Evolutionary conservation across 148 eudicot species (phyloP).

Genomic region (Salicornia ramosissima): DNA sequence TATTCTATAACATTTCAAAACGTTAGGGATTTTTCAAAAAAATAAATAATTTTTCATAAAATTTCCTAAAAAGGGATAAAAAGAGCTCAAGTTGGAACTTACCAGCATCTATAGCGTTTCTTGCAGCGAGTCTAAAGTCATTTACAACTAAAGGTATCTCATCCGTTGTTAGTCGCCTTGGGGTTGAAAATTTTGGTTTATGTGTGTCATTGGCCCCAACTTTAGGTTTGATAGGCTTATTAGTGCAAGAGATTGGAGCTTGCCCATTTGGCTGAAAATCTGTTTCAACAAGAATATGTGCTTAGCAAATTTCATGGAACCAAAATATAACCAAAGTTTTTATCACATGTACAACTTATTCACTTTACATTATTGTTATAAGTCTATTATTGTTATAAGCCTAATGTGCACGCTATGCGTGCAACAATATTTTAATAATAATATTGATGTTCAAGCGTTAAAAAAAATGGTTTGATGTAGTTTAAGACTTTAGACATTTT

Average conservation of each 20-base stretch:
- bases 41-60: too few relatives aligned
- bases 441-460: too few relatives aligned
- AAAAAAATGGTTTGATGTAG: too few relatives aligned
- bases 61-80: too few relatives aligned
- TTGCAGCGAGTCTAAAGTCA: conserved; percentile 46
- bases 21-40: too few relatives aligned
- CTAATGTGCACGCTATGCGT: too few relatives aligned
- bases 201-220: conserved; percentile 29
- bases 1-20: too few relatives aligned
- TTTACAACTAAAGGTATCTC: conserved; percentile 39
- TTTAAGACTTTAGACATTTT: too few relatives aligned
- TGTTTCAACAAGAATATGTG: conserved; percentile 7
- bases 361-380: not conserved
- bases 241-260: conserved; percentile 41
- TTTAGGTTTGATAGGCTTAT: conserved; percentile 39
- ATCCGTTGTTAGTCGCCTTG: conserved; percentile 35
- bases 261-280: conserved; percentile 46
- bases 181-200: conserved; percentile 31
- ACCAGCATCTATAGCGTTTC: conserved; percentile 55
- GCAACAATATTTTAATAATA: too few relatives aligned
- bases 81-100: not conserved
- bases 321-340: too few relatives aligned
- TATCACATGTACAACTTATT: not conserved
- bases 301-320: not conserved
- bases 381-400: too few relatives aligned